Evolutionary conservation across 805 yeast species (phyloP).

Genomic region (Ogataea paraovalis): DNA sequence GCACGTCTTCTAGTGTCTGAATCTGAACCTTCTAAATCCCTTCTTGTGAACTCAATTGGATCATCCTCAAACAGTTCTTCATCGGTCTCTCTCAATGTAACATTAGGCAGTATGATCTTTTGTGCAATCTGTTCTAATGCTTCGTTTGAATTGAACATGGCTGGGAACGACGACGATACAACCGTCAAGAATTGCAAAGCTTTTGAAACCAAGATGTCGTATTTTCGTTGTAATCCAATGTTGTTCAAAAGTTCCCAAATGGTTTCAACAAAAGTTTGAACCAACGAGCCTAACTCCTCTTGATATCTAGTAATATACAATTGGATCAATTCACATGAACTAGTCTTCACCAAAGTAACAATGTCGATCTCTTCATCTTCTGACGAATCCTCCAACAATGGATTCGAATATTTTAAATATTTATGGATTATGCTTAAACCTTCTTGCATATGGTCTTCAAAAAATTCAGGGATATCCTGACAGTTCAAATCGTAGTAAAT

Average conservation of each 20-base stretch:
- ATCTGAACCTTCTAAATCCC: conserved; percentile 94
- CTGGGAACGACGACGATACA: conserved; percentile 64
- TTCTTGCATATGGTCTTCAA: conserved; percentile 78
- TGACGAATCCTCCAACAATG: conserved; percentile 50
- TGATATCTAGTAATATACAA: conserved; percentile 88
- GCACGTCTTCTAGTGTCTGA: conserved; percentile 88
- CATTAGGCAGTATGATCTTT: conserved; percentile 84
- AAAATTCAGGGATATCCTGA: conserved; percentile 97
- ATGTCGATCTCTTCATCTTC: conserved; percentile 69
- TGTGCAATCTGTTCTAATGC: conserved; percentile 73
- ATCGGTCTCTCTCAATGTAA: conserved; percentile 79
- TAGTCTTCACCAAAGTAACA: conserved; percentile 68
- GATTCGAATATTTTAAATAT: conserved; percentile 61
- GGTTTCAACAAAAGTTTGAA: conserved; percentile 73
- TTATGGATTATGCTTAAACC: conserved; percentile 83
- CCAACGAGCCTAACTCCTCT: conserved; percentile 80
- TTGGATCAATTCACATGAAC: conserved; percentile 80
- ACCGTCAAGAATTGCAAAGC: conserved; percentile 79
- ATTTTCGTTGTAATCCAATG: conserved; percentile 67
- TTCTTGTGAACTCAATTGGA: conserved; percentile 86
- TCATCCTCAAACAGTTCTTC: conserved; percentile 95
- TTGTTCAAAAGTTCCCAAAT: conserved; percentile 74
- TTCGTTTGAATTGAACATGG: conserved; percentile 56
- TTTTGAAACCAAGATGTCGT: conserved; percentile 79
- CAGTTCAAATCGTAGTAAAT: conserved; percentile 92